Percentiles rank a stretch among this genome's conserved stretches.
phyloP scores from a whole-genome alignment of 805 yeast species.

The Metschnikowia matae region DNA sequence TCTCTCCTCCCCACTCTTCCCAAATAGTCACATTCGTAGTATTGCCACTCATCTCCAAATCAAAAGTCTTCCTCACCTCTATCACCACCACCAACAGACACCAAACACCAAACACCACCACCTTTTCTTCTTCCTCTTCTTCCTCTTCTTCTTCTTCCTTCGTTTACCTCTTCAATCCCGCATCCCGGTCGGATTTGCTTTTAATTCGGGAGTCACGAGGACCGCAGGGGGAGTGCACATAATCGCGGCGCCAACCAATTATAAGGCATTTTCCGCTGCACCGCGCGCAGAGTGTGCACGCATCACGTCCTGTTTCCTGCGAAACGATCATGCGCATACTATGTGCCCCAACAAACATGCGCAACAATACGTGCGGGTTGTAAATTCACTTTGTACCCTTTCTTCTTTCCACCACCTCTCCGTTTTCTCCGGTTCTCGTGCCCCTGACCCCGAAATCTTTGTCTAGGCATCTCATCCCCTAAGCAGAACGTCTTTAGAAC shows the following conservation, averaged over 20 bases:
- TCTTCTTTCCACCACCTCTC: slow-evolving; percentile 1
- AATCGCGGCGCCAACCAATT: slow-evolving; percentile 1
- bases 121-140: too few species aligned
- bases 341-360: slow-evolving; percentile 16
- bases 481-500: neutral
- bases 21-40: too few species aligned
- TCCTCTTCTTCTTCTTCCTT: neutral
- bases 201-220: neutral
- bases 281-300: slow-evolving; percentile 4
- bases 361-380: slow-evolving; percentile 10
- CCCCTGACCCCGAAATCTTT: neutral
- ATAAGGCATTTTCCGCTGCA: neutral
- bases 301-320: slow-evolving; percentile 11
- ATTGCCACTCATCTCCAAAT: too few species aligned
- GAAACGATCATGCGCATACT: slow-evolving; percentile 13
- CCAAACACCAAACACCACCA: too few species aligned
- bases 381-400: slow-evolving; percentile 9
- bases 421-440: slow-evolving; percentile 1
- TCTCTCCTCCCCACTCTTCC: too few species aligned
- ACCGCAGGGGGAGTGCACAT: slow-evolving; percentile 2
- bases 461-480: neutral
- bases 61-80: neutral
- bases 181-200: neutral
- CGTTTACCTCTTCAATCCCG: neutral
- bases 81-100: too few species aligned